phyloP scores from a whole-genome alignment of 371 early-diverging fungal genomes.

The Mucor velutinosus region DNA sequence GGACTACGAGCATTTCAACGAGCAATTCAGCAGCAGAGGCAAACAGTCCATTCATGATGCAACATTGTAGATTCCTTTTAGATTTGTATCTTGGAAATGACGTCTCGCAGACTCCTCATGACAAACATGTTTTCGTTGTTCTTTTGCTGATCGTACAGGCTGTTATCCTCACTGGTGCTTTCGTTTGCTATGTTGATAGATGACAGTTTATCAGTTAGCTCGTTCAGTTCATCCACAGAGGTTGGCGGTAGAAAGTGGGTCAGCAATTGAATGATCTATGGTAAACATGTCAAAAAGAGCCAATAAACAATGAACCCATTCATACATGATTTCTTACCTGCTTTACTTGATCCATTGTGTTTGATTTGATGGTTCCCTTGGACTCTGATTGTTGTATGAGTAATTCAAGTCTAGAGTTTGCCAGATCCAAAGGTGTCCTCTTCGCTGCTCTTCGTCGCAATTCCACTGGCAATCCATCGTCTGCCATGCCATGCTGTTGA shows the following conservation, averaged over 20 bases:
- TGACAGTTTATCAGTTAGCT: conserved; percentile 17
- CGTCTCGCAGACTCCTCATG: conserved; percentile 24
- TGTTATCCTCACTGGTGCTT: background rate
- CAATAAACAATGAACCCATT: background rate
- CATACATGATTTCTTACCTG: conserved; percentile 15
- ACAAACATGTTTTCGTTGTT: conserved; percentile 14
- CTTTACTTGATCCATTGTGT: conserved; percentile 25
- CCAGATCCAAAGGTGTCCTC: conserved; percentile 40
- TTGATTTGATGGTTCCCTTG: background rate
- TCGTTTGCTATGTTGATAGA: conserved; percentile 1
- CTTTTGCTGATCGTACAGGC: background rate
- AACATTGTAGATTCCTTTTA: background rate
- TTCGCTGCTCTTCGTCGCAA: conserved; percentile 15
- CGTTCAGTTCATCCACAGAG: conserved; percentile 15
- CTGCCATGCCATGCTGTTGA: background rate
- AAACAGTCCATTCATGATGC: conserved; percentile 23
- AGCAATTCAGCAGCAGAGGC: conserved; percentile 10
- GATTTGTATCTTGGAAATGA: conserved; percentile 22
- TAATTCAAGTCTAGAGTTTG: conserved; percentile 42
- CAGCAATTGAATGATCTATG: conserved; percentile 42
- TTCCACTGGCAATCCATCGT: conserved; percentile 18
- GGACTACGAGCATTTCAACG: conserved; percentile 17
- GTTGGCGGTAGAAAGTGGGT: conserved; percentile 31
- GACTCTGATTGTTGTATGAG: conserved; percentile 25
- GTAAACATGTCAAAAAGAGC: background rate